phyloP scores from a whole-genome alignment of 495 filamentous ascomycete species.

The Xylaria flabelliformis region DNA sequence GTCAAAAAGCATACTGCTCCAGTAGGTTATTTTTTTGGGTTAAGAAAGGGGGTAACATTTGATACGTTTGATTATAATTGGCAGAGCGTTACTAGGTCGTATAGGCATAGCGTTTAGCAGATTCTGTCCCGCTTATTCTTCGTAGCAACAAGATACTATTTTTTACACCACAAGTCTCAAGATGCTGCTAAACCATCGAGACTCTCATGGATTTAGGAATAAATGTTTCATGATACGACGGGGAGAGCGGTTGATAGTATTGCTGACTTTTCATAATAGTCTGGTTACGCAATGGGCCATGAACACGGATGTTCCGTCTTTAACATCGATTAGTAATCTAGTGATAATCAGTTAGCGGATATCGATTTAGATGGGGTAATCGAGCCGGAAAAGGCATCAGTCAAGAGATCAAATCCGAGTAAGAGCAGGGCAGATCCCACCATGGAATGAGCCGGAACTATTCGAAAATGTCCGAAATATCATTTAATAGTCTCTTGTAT shows the following conservation, averaged over 20 bases:
- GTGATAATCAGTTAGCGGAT: neutral
- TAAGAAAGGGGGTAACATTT: neutral
- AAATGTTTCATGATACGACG: neutral
- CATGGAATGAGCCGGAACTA: slow-evolving; percentile 8
- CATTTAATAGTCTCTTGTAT: neutral
- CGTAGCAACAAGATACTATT: neutral
- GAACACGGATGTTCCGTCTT: neutral
- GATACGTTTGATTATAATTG: neutral
- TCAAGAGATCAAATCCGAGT: neutral
- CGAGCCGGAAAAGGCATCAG: neutral
- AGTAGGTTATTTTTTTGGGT: neutral
- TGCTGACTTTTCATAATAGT: neutral
- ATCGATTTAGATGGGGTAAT: neutral
- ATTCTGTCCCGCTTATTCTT: neutral
- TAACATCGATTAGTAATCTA: neutral
- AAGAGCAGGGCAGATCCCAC: neutral
- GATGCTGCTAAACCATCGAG: neutral
- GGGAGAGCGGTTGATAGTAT: neutral
- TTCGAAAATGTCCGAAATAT: neutral
- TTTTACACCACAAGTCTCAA: neutral
- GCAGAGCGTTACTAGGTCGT: neutral
- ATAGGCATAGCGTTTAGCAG: neutral
- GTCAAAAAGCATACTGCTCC: neutral
- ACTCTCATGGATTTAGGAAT: neutral
- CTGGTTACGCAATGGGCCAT: neutral